phyloP scores from a whole-genome alignment of 1,284 basidiomycete species.

The Fomitopsis betulina region DNA sequence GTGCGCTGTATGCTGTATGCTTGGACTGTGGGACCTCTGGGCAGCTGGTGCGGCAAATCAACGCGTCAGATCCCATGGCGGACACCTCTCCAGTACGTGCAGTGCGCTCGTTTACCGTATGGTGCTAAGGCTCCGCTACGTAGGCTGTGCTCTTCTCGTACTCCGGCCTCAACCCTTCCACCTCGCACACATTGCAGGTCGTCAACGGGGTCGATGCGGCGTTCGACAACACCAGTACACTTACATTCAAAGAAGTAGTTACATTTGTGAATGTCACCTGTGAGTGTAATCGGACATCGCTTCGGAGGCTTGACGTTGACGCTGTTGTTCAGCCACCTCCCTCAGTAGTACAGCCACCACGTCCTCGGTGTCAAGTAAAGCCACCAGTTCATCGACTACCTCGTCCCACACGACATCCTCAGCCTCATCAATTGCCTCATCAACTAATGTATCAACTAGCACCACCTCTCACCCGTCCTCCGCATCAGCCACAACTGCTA shows the following conservation, averaged over 20 bases:
- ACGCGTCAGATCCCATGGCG: constrained; percentile 15
- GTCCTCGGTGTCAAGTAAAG: neutral
- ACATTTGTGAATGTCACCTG: constrained; percentile 16
- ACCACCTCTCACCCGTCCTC: neutral
- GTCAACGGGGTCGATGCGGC: constrained; percentile 25
- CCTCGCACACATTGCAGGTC: constrained; percentile 25
- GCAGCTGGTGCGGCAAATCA: constrained; percentile 6
- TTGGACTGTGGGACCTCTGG: constrained; percentile 13
- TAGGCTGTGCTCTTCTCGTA: constrained; percentile 24
- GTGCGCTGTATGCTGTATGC: constrained; percentile 17
- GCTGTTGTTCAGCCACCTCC: neutral
- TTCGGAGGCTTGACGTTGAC: neutral
- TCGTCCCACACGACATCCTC: neutral
- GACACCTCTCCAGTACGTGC: constrained; percentile 14
- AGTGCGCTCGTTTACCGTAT: neutral
- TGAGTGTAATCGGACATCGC: neutral
- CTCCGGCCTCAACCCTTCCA: constrained; percentile 21
- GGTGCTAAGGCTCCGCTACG: neutral
- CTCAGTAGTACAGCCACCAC: neutral
- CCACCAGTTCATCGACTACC: neutral
- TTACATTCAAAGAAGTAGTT: constrained; percentile 28
- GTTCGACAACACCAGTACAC: constrained; percentile 21
- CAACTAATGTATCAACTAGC: neutral
- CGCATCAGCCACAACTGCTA: neutral
- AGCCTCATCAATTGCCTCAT: neutral